phyloP scores from a whole-genome alignment of 2,329 filamentous ascomycete species.

The Monosporascus sp. region DNA sequence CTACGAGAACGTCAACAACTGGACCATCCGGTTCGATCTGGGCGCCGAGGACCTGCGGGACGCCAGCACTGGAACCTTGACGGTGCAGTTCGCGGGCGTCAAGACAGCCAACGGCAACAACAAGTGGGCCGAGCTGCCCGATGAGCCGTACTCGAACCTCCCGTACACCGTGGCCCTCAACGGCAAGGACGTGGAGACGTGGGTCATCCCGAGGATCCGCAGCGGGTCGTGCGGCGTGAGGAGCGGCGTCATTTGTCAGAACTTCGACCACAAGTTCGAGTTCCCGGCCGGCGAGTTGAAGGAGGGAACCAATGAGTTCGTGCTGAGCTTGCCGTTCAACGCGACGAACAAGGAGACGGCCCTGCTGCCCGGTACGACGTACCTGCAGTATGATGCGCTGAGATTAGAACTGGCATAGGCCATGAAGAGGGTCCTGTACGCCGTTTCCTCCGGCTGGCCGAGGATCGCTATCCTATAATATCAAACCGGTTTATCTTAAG shows the following conservation, averaged over 20 bases:
- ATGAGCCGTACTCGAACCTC: slow-evolving; percentile 46
- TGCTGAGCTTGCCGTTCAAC: slow-evolving; percentile 51
- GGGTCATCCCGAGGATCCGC: slow-evolving; percentile 53
- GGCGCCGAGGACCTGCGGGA: slow-evolving; percentile 33
- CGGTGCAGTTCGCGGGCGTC: slow-evolving; percentile 55
- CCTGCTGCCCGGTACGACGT: slow-evolving; percentile 45
- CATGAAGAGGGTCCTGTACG: not conserved
- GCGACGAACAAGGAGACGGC: slow-evolving; percentile 53
- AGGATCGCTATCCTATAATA: not conserved
- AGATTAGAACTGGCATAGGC: slow-evolving; percentile 42
- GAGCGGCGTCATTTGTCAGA: slow-evolving; percentile 54
- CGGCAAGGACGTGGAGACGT: slow-evolving; percentile 37
- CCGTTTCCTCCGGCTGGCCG: too few relatives aligned
- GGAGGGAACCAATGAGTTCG: slow-evolving; percentile 45
- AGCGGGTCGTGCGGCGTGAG: slow-evolving; percentile 54
- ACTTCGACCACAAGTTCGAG: slow-evolving; percentile 49
- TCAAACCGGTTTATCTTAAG: not conserved
- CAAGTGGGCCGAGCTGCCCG: slow-evolving; percentile 49
- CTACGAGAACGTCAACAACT: slow-evolving; percentile 47
- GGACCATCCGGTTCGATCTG: slow-evolving; percentile 50
- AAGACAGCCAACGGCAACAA: slow-evolving; percentile 55
- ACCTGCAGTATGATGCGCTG: slow-evolving; percentile 60
- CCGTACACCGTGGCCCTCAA: slow-evolving; percentile 38
- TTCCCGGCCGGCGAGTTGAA: slow-evolving; percentile 44
- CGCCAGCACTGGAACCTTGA: slow-evolving; percentile 48